Base-by-base conservation (phyloP, 2,329 filamentous ascomycete genomes). In the Fusarium acutatum region DNA sequence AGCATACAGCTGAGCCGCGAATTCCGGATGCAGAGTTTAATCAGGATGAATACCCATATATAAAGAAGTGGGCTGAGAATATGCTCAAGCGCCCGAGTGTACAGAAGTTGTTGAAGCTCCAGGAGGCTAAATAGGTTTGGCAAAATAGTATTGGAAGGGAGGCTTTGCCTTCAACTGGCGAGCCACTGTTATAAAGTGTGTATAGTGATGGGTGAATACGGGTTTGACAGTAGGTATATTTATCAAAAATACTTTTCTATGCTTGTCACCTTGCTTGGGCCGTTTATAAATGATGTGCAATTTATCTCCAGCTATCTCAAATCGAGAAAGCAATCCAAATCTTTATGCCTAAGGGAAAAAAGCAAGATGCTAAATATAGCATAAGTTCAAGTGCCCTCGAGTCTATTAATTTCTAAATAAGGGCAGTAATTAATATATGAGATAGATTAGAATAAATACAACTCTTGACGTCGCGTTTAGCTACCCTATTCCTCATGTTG, bases 381-480 rank as follows among this genome's bases (percentile, higher is more conserved):
- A n/a, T n/a, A n/a, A n/a, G n/a, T n/a, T n/a, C n/a, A n/a, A n/a
- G n/a, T n/a, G n/a, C n/a, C n/a, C n/a, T n/a, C n/a, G n/a, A n/a
- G n/a, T n/a, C n/a, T n/a, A 9, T 2, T 18, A 6, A 24, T 26
- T 26, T 4, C 10, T 43, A 6, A 26, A 8, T 13, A 0, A 44
- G 1, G 11, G 3, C 11, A 26, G 17, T 4, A 1, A 40, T 14
- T 40, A 40, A n/a, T 3, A 12, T 1, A 17, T 28, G 3, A 7
- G 6, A 30, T 22, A 28, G 14, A 2, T 11, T 15, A 2, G 4
- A 30, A 9, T 32, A 18, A 18, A 13, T 3, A 13, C 1, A 18
- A 9, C 28, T 7, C 15, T 14, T 14, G 0, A 24, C 6, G 3
- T 50, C 1, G 10, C 0, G 15, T 1, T 24, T 0, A 28, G 7